These are phyloP conservation scores for Paramecium bursaria DNA, from an alignment of 73 alveolate species.

Conservation along the genomic window DNA sequence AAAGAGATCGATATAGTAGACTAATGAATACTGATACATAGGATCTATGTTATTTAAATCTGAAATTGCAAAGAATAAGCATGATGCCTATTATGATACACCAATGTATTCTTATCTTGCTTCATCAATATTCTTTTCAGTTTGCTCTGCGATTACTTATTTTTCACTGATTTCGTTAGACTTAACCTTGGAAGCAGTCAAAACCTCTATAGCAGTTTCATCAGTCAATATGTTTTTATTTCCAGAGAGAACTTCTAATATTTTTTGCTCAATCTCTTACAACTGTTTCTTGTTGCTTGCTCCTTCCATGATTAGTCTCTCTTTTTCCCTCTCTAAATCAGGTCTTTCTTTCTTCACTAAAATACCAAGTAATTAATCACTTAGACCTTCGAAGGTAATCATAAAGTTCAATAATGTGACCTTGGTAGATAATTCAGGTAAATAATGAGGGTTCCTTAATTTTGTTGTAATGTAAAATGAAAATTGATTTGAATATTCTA, in stretches of 20 bases:
- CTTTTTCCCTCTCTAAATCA: slow-evolving; percentile 97
- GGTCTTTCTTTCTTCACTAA: slow-evolving; percentile 99
- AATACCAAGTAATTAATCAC: slow-evolving; percentile 96
- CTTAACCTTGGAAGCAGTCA: slow-evolving; percentile 92
- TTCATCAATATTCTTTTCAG: slow-evolving; percentile 97
- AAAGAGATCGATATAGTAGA: slow-evolving; percentile 93
- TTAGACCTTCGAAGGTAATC: slow-evolving; percentile 99
- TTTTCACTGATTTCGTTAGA: slow-evolving; percentile 97
- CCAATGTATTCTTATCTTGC: slow-evolving; percentile 97
- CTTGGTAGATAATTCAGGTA: slow-evolving; percentile 98
- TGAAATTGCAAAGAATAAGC: slow-evolving; percentile 97
- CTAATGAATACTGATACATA: slow-evolving; percentile 98
- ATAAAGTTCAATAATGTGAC: slow-evolving; percentile 97
- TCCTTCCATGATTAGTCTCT: slow-evolving; percentile 94
- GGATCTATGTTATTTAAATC: slow-evolving; percentile 99
- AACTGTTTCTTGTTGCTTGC: slow-evolving; percentile 96
- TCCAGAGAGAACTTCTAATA: slow-evolving; percentile 90
- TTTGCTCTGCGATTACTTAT: slow-evolving; percentile 96
- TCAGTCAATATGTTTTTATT: slow-evolving; percentile 94
- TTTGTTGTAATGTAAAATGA: slow-evolving; percentile 97
- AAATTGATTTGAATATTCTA: slow-evolving; percentile 97
- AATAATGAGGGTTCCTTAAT: slow-evolving; percentile 98
- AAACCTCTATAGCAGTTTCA: slow-evolving; percentile 95
- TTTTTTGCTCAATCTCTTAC: slow-evolving; percentile 95
- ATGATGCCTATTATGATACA: slow-evolving; percentile 97